Conservation (phyloP, 1,284 basidiomycete species). For the Termitomyces sp. region DNA sequence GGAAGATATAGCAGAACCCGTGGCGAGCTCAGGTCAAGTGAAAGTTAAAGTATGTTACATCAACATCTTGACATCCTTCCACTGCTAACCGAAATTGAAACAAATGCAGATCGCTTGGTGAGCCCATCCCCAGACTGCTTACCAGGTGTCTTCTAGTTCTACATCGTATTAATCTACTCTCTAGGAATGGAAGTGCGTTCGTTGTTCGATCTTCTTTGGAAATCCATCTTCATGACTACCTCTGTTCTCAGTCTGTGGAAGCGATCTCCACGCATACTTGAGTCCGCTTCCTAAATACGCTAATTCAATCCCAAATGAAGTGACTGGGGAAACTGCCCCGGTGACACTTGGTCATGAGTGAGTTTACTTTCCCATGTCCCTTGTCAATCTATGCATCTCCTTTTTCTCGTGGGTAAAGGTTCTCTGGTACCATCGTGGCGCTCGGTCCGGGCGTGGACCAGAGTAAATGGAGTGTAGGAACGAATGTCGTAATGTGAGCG, state of each 20-base stretch:
- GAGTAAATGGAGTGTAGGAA: conserved; percentile 24
- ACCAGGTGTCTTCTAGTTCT: too few relatives aligned
- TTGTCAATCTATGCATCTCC: too few relatives aligned
- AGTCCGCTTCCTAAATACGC: conserved; percentile 19
- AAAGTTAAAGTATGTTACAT: conserved; percentile 26
- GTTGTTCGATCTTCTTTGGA: conserved; percentile 2
- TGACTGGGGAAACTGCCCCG: conserved; percentile 28
- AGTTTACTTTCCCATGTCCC: background rate
- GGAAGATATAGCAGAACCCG: conserved; percentile 28
- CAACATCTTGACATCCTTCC: background rate
- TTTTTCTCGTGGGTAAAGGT: conserved; percentile 16
- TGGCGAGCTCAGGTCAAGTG: conserved; percentile 24
- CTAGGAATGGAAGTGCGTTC: conserved; percentile 27
- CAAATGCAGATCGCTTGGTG: conserved; percentile 25
- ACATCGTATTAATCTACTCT: background rate
- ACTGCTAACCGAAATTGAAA: background rate
- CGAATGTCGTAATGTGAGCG: conserved; percentile 27
- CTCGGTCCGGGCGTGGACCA: conserved; percentile 25
- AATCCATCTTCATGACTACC: background rate
- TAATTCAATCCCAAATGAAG: conserved; percentile 20
- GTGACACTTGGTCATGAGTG: conserved; percentile 32
- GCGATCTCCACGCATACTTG: conserved; percentile 29
- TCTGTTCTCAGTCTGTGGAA: conserved; percentile 25
- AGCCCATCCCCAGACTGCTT: conserved; percentile 1
- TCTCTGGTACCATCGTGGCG: conserved; percentile 29